A percentile compares a stretch with the other conserved stretches of the same genome.
These are phyloP conservation scores for Colletotrichum godetiae DNA, from an alignment of 2,329 filamentous ascomycete genomes.

Conservation along the genomic window DNA sequence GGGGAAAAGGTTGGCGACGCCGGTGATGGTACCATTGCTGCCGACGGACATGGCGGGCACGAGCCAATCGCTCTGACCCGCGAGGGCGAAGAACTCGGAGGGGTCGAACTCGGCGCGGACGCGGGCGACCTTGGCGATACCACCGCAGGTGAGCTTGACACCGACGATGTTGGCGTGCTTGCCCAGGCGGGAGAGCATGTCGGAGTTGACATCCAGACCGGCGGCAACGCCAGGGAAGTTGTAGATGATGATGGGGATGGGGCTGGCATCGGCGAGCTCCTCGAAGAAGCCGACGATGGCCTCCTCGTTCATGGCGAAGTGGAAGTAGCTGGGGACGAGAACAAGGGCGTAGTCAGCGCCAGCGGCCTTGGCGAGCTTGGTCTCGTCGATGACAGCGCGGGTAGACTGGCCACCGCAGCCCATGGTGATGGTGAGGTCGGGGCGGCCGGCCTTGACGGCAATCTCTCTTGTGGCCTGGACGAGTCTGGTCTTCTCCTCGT, in stretches of 20 bases:
- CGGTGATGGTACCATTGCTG: slow-evolving; percentile 70
- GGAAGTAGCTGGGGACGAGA: slow-evolving; percentile 79
- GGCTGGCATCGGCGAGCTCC: slow-evolving; percentile 68
- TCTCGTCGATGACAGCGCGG: slow-evolving; percentile 73
- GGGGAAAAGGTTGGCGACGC: slow-evolving; percentile 72
- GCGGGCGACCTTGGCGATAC: slow-evolving; percentile 77
- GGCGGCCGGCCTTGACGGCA: slow-evolving; percentile 65
- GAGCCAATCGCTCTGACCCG: slow-evolving; percentile 80
- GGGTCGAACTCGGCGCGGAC: slow-evolving; percentile 62
- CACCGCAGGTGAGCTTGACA: slow-evolving; percentile 79
- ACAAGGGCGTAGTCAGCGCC: slow-evolving; percentile 77
- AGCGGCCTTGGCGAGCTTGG: slow-evolving; percentile 68
- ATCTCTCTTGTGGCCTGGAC: slow-evolving; percentile 71
- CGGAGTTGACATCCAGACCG: slow-evolving; percentile 75
- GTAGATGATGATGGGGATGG: slow-evolving; percentile 76
- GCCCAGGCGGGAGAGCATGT: slow-evolving; percentile 69
- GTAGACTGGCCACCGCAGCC: slow-evolving; percentile 76
- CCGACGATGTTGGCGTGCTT: slow-evolving; percentile 74
- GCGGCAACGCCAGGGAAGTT: slow-evolving; percentile 77
- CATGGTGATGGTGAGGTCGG: slow-evolving; percentile 71
- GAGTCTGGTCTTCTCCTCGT: slow-evolving; percentile 71
- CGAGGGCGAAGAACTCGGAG: slow-evolving; percentile 73
- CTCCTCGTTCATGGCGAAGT: slow-evolving; percentile 69
- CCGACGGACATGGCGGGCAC: slow-evolving; percentile 69
- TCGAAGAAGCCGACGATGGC: slow-evolving; percentile 73